Conservation (phyloP, 345 rosid genomes). For the Brassica incana region DNA sequence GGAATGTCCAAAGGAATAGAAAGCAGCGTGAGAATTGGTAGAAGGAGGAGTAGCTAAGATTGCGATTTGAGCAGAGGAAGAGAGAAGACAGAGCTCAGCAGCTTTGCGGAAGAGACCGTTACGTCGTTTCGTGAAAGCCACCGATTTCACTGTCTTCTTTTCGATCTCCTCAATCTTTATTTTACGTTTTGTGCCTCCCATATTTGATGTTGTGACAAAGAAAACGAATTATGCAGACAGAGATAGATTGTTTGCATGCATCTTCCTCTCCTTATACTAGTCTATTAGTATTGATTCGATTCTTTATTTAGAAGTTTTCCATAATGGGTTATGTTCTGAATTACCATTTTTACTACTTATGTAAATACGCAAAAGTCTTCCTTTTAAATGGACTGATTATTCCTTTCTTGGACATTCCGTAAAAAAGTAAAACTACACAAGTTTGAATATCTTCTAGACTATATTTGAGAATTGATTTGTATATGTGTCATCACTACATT, state of each 20-base stretch:
- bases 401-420: background rate
- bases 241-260: background rate
- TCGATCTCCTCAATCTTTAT: slow-evolving; percentile 9
- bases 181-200: slow-evolving; percentile 22
- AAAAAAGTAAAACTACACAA: background rate
- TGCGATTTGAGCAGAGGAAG: slow-evolving; percentile 21
- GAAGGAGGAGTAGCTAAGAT: slow-evolving; percentile 23
- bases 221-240: background rate
- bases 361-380: background rate
- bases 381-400: background rate
- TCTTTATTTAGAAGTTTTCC: background rate
- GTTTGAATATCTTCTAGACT: no score
- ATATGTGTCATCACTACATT: no score
- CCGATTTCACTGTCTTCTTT: background rate
- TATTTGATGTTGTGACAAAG: slow-evolving; percentile 2
- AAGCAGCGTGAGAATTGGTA: slow-evolving; percentile 26
- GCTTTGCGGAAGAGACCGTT: slow-evolving; percentile 31
- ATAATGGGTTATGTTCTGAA: background rate
- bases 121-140: slow-evolving; percentile 18
- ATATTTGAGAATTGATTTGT: no score
- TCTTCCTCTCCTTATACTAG: background rate
- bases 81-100: slow-evolving; percentile 17
- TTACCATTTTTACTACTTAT: background rate
- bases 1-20: slow-evolving; percentile 31
- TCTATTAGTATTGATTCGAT: background rate